Percentiles rank a stretch among this genome's conserved stretches.
These are phyloP conservation scores for Dryas octopetala DNA, from an alignment of 306 rosid species.

Conservation along the genomic window DNA sequence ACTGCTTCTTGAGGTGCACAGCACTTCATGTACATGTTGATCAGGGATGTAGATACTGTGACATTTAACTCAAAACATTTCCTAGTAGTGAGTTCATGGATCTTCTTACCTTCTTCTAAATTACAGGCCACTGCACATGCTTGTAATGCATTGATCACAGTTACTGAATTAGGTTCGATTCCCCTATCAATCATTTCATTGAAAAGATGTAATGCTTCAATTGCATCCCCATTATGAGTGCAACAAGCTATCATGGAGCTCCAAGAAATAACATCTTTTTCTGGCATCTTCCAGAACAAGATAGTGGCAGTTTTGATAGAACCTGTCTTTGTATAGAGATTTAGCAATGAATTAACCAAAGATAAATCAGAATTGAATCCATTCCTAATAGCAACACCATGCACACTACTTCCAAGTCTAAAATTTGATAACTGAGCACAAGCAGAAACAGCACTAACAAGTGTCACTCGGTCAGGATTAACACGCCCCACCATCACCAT, in stretches of 20 bases:
- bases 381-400: constrained; percentile 57
- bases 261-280: constrained; percentile 76
- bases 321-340: constrained; percentile 63
- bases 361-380: constrained; percentile 42
- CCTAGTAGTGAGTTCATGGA: constrained; percentile 49
- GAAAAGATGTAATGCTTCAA: constrained; percentile 51
- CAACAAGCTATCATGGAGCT: constrained; percentile 80
- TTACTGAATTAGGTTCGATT: constrained; percentile 56
- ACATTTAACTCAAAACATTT: constrained; percentile 56
- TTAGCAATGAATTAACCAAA: constrained; percentile 56
- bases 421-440: constrained; percentile 53
- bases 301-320: constrained; percentile 44
- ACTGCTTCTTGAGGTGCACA: constrained; percentile 51
- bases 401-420: constrained; percentile 59
- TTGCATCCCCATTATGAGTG: constrained; percentile 57
- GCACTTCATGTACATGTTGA: constrained; percentile 79
- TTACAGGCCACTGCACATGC: constrained; percentile 56
- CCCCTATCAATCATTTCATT: constrained; percentile 53
- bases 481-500: constrained; percentile 41
- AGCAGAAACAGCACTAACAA: constrained; percentile 68
- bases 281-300: constrained; percentile 53
- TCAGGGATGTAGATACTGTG: constrained; percentile 59
- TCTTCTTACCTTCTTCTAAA: constrained; percentile 60
- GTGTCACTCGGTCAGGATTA: constrained; percentile 59
- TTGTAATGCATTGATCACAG: constrained; percentile 61